A percentile compares a stretch with the other conserved stretches of the same genome.
Conservation (phyloP, 2,329 filamentous ascomycete species). For the Xylaria multiplex region DNA sequence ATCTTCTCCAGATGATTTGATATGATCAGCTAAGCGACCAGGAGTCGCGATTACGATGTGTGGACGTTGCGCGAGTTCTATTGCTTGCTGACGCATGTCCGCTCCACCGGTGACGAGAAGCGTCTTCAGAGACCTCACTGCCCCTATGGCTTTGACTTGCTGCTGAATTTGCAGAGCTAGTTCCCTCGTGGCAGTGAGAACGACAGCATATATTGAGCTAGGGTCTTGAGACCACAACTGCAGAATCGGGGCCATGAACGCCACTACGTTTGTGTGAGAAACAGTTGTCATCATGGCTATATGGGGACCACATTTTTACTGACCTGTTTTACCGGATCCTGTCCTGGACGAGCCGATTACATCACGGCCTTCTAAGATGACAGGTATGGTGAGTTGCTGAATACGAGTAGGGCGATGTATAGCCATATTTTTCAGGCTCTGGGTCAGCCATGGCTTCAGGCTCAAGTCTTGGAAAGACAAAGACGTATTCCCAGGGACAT, state of each 20-base stretch:
- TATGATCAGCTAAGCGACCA: conserved; percentile 91
- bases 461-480: conserved; percentile 76
- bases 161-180: conserved; percentile 96
- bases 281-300: neutral
- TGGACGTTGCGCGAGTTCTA: conserved; percentile 81
- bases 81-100: conserved; percentile 91
- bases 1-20: conserved; percentile 89
- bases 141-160: conserved; percentile 92
- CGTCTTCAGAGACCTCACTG: conserved; percentile 86
- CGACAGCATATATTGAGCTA: conserved; percentile 86
- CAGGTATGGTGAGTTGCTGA: conserved; percentile 90
- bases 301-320: conserved; percentile 6
- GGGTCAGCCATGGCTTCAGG: conserved; percentile 87
- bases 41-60: conserved; percentile 96
- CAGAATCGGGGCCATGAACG: conserved; percentile 92
- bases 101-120: conserved; percentile 91
- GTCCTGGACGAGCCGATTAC: conserved; percentile 86
- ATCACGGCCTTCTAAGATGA: conserved; percentile 89
- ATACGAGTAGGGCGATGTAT: conserved; percentile 92
- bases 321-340: conserved; percentile 88
- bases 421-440: conserved; percentile 78
- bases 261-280: conserved; percentile 59
- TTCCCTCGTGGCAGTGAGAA: conserved; percentile 91
- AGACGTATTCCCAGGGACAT: conserved; percentile 64
- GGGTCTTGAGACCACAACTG: conserved; percentile 95